Percentiles rank a stretch among this genome's conserved stretches.
phyloP scores from a whole-genome alignment of 1,284 basidiomycete species.

The Crepidotus sp. region DNA sequence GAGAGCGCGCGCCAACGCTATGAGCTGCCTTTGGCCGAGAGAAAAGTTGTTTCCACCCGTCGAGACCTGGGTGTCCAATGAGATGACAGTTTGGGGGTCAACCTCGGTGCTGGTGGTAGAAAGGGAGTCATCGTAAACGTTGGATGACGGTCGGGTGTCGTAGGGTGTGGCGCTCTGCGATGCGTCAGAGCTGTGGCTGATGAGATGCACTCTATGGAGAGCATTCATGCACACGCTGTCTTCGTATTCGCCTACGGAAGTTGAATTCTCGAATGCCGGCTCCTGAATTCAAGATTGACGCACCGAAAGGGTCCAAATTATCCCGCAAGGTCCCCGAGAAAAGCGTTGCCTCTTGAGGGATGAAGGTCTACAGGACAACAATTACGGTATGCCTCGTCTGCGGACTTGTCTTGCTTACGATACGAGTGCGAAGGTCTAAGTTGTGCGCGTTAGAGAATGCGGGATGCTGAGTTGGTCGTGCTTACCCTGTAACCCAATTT shows the following conservation, averaged over 20 bases:
- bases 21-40: conserved; percentile 74
- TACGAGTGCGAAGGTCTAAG: conserved; percentile 66
- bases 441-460: neutral
- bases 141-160: conserved; percentile 41
- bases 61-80: conserved; percentile 66
- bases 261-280: neutral
- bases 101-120: conserved; percentile 36
- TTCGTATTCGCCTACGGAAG: conserved; percentile 34
- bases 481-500: conserved; percentile 57
- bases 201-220: conserved; percentile 57
- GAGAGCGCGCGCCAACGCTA: conserved; percentile 74
- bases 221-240: conserved; percentile 72
- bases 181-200: conserved; percentile 35
- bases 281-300: neutral
- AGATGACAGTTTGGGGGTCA: conserved; percentile 45
- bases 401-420: conserved; percentile 22
- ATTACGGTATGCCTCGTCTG: neutral
- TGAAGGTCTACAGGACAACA: conserved; percentile 34
- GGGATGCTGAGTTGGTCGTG: neutral
- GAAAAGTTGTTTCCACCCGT: conserved; percentile 22
- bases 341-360: conserved; percentile 74
- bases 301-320: conserved; percentile 43
- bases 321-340: conserved; percentile 84
- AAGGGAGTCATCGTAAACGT: conserved; percentile 29
- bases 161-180: conserved; percentile 39